Base-by-base conservation (phyloP, 805 yeast genomes). In the Kluyveromyces aestuarii region DNA sequence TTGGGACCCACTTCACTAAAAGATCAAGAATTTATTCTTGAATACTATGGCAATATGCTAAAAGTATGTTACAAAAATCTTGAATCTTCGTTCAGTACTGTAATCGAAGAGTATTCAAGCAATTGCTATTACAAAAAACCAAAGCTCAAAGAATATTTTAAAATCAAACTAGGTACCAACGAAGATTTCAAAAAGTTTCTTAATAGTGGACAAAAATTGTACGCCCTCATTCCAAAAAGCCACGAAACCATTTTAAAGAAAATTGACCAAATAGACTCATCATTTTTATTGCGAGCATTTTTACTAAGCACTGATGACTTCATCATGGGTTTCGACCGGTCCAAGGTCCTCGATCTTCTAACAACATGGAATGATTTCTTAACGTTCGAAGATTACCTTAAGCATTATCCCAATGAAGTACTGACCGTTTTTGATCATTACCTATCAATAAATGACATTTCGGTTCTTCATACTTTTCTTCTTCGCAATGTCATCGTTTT, bases 101-200 rank as follows among this genome's bases (percentile, higher is more conserved):
- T 54, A 33, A 42, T 52, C 0, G 41, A 55, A 3, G 60, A 57
- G 7, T 64, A 63, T 50, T 42, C 55, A 1, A 47, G 50, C 9
- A 59, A 61, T 46, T 47, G 56, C 27, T 53, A 56, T 30, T 63
- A 62, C 47, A 41, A 51, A 14, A 64, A 64, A 46, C 53, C 55
- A n/a, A 41, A 50, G 17, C 40, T 61, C 21, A 42, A 37, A 13
- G 52, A 52, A 1, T 62, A 48, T 48, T 17, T 64, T 25, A 30
- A 47, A 2, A 49, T 55, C 11, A 63, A 59, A 30, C 25, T 63
- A 13, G 33, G 40, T 10, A 45, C 40, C 9, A 52, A 46, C 27
- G 30, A 44, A 6, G 40, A 47, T 2, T 55, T 60, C 36, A n/a
- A 45, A 13, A 36, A 44, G 17, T 45, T 39, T 33, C 50, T 41